Base-by-base conservation (phyloP, 2,329 filamentous ascomycete genomes). In the Chaetomium sp. region DNA sequence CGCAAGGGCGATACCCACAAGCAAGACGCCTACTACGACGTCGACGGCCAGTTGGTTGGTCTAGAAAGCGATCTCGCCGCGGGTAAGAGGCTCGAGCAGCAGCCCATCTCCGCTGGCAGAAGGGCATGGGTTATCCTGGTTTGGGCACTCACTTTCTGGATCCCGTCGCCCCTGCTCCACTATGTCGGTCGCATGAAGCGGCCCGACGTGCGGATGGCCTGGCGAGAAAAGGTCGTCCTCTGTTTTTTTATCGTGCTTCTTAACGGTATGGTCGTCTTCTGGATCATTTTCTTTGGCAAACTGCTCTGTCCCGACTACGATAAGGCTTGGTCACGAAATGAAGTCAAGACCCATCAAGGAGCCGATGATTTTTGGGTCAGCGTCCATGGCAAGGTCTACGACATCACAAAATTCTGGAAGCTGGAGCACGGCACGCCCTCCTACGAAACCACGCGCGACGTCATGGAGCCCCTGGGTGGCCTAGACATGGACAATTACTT, bases 131-230 rank as follows among this genome's bases (percentile, higher is more conserved):
- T 96, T 27, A 85, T 78, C 1, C 77, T 95, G 49, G 91, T 95
- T 3, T 98, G 93, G 93, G 85, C 86, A 0, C 70, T 96, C 57
- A 99, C 95, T 0, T 98, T 92, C 75, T 98, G 91, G 90, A 95
- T 97, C 70, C 95, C 95, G 0, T 98, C 94, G 0, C 90, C 92
- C 56, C 70, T 91, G 2, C 86, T 99, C 19, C 85, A 85, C n/a
- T 89, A 83, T 65, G 74, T 98, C 64, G 95, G 95, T 35, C 91
- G 94, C 25, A 99, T 99, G 95, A 96, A 96, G 79, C 89, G 95
- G 62, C 95, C 93, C 1, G 95, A 99, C 78, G 92, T 99, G 9
- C 91, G 95, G 29, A 91, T 97, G 87, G 95, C 95, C 0, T 99
- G 95, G 95, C 87, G 95, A 77, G 95, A 99, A 74, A 99, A 99